Base-by-base conservation (phyloP, 129 eudicot species). In the Tanacetum coccineum region DNA sequence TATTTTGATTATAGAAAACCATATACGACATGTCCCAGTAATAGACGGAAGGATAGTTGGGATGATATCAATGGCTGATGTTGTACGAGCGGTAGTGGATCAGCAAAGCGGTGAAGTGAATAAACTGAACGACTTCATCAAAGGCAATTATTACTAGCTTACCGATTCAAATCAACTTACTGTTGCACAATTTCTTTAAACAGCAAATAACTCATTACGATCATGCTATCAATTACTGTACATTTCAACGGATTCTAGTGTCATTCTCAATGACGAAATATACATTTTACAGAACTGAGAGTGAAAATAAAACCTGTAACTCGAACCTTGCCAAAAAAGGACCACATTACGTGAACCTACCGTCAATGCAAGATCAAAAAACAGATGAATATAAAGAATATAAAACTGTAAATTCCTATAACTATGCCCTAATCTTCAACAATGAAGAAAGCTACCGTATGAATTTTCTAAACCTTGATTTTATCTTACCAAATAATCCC, bases 61-160 rank as follows among this genome's bases (percentile, higher is more conserved):
- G 20, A 87, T 92, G 98, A 85, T 92, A 21, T 92, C 98, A 12
- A 80, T 92, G 15, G 87, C 54, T 13, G 98, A 92, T 80, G 87
- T 85, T 52, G 79, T 85, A 25, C 78, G 83, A 75, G 87, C 96
- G 45, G 88, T 92, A 49, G 86, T 92, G 44, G 98, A 81, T 78
- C 97, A 87, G 70, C 97, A 91, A 75, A 76, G 84, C 15, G 77
- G 81, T 71, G 97, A 91, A 74, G 57, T 91, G 82, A 85, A 87
- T 72, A 80, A 75, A 45, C 59, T 88, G 46, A 85, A 88, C 28
- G 81, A 91, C 20, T 91, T 87, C 76, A 91, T 91, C 66, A 78
- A 71, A 54, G 98, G 96, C 53, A 84, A 88, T 51, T 88, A 87
- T 73, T 88, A 79, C 68, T 85, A 82, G 70, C 36, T 52, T 57